A percentile compares a stretch with the other conserved stretches of the same genome.
Conservation (phyloP, 1,284 basidiomycete genomes). For the Trametes pubescens region DNA sequence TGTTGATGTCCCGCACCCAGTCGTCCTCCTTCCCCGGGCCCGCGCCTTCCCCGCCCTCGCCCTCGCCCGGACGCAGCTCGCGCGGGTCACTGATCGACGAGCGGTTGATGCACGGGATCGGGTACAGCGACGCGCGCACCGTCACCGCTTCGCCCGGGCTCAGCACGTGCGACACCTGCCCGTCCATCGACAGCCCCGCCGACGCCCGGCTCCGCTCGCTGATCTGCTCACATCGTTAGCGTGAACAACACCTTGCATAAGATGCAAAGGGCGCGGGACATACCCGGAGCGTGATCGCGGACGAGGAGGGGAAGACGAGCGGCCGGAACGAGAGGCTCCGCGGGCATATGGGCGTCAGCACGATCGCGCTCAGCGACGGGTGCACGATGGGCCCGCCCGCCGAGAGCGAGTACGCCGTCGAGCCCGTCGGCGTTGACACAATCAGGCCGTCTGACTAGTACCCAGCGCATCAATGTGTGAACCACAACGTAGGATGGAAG, state of each 20-base stretch:
- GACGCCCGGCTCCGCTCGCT: conserved; percentile 85
- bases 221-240: conserved; percentile 64
- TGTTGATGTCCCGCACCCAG: conserved; percentile 98
- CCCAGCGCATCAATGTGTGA: conserved; percentile 11
- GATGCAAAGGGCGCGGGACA: conserved; percentile 43
- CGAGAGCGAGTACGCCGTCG: conserved; percentile 96
- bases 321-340: conserved; percentile 93
- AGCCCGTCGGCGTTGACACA: conserved; percentile 95
- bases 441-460: conserved; percentile 92
- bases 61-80: conserved; percentile 43
- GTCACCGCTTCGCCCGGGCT: conserved; percentile 86
- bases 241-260: too few species aligned
- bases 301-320: conserved; percentile 88
- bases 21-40: conserved; percentile 86
- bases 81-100: conserved; percentile 69
- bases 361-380: conserved; percentile 88
- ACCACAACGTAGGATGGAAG: background rate
- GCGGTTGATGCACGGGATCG: conserved; percentile 92
- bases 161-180: conserved; percentile 83
- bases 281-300: conserved; percentile 84
- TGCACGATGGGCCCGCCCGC: conserved; percentile 97
- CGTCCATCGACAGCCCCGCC: conserved; percentile 94
- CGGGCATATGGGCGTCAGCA: conserved; percentile 95
- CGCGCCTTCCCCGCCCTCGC: conserved; percentile 40
- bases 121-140: conserved; percentile 86